phyloP scores from a whole-genome alignment of 1,284 basidiomycete genomes.

The Anthracocystis panici-leucophaei region DNA sequence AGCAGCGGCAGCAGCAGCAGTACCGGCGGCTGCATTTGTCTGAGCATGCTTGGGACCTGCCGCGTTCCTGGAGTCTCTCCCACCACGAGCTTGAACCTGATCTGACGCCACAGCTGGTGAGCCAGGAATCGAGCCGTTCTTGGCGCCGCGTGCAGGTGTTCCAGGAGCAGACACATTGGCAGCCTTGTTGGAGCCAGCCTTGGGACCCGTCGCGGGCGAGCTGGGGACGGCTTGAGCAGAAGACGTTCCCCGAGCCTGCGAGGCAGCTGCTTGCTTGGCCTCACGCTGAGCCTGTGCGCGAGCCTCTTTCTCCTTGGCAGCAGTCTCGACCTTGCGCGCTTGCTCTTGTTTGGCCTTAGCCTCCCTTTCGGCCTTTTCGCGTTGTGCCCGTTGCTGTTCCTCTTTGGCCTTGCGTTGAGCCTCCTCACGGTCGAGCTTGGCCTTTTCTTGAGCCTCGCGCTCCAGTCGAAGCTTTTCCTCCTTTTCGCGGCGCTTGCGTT shows the following conservation, averaged over 20 bases:
- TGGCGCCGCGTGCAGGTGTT: slow-evolving; percentile 35
- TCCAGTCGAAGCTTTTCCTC: slow-evolving; percentile 77
- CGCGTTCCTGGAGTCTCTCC: slow-evolving; percentile 8
- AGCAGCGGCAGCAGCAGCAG: slow-evolving; percentile 11
- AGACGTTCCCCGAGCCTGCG: slow-evolving; percentile 18
- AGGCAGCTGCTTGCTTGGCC: slow-evolving; percentile 68
- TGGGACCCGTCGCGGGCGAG: slow-evolving; percentile 30
- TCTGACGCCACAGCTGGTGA: slow-evolving; percentile 26
- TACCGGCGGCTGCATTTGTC: slow-evolving; percentile 7
- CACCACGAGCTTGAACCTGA: slow-evolving; percentile 21
- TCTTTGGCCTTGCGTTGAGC: slow-evolving; percentile 67
- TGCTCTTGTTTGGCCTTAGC: slow-evolving; percentile 49
- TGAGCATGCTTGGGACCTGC: slow-evolving; percentile 15
- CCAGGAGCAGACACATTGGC: slow-evolving; percentile 16
- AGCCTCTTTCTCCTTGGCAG: slow-evolving; percentile 56
- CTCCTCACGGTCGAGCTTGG: slow-evolving; percentile 71
- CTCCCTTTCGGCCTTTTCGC: slow-evolving; percentile 62
- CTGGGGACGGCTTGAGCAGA: slow-evolving; percentile 15
- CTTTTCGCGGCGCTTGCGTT: slow-evolving; percentile 78
- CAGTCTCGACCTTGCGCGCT: slow-evolving; percentile 46
- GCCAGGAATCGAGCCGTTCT: slow-evolving; percentile 35
- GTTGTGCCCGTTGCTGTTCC: slow-evolving; percentile 73
- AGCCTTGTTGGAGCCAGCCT: slow-evolving; percentile 22
- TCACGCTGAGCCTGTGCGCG: slow-evolving; percentile 72
- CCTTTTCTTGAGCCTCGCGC: slow-evolving; percentile 57